phyloP scores from a whole-genome alignment of 1,284 basidiomycete genomes.

The Phellopilus nigrolimitatus region DNA sequence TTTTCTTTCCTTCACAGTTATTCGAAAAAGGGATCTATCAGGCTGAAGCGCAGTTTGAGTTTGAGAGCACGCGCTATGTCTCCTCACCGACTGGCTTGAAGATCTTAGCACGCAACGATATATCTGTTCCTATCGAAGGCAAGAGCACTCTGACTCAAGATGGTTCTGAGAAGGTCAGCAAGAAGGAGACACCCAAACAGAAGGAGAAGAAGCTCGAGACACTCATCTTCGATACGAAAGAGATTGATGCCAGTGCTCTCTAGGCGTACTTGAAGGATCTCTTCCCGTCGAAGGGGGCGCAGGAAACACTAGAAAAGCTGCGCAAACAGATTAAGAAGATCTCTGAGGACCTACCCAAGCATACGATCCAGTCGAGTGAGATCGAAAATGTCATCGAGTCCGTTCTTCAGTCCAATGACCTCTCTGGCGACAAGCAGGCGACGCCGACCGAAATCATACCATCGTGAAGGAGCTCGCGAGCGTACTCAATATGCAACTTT shows the following conservation, averaged over 20 bases:
- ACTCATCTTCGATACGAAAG: conserved; percentile 36
- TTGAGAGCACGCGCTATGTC: conserved; percentile 11
- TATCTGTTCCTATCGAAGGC: no score
- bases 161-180: no score
- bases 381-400: no score
- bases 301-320: conserved; percentile 28
- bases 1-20: no score
- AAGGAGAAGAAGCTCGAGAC: conserved; percentile 34
- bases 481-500: no score
- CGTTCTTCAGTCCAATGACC: no score
- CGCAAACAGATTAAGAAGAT: conserved; percentile 29
- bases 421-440: no score
- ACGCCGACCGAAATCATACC: no score
- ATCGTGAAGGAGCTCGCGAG: no score
- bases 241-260: conserved; percentile 31
- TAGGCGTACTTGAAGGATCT: conserved; percentile 32
- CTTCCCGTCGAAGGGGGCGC: conserved; percentile 31
- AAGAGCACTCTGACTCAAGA: conserved; percentile 8
- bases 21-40: no score
- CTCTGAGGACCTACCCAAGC: conserved; percentile 25
- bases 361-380: conserved; percentile 25
- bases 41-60: no score
- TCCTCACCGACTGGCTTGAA: conserved; percentile 18
- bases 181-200: conserved; percentile 40
- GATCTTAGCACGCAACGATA: not conserved